Conservation (phyloP, 495 filamentous ascomycete genomes). For the Penicillium parvum region DNA sequence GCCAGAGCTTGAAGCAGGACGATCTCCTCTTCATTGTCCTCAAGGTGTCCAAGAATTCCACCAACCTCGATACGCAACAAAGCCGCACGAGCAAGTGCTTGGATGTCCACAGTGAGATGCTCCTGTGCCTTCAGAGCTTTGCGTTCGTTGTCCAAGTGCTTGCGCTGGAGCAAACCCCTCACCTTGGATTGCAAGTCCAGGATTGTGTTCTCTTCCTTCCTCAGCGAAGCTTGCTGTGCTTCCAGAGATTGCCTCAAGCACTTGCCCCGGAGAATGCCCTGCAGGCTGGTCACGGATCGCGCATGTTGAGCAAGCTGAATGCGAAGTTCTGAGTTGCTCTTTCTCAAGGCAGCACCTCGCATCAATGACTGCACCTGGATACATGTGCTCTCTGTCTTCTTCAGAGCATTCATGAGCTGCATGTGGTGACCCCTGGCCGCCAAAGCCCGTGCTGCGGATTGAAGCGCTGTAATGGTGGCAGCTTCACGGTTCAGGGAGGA, state of each 20-base stretch:
- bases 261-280: slow-evolving; percentile 31
- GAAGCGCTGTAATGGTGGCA: slow-evolving; percentile 39
- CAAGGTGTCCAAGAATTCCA: slow-evolving; percentile 64
- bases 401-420: slow-evolving; percentile 29
- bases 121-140: slow-evolving; percentile 58
- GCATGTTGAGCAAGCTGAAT: slow-evolving; percentile 26
- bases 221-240: slow-evolving; percentile 28
- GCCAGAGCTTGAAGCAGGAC: slow-evolving; percentile 65
- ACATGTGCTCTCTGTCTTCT: slow-evolving; percentile 22
- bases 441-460: slow-evolving; percentile 41
- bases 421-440: slow-evolving; percentile 28
- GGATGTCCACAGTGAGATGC: slow-evolving; percentile 56
- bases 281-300: slow-evolving; percentile 25
- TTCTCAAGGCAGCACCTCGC: slow-evolving; percentile 35
- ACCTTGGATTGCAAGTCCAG: slow-evolving; percentile 44
- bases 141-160: slow-evolving; percentile 39
- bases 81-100: slow-evolving; percentile 71
- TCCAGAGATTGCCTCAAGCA: slow-evolving; percentile 35
- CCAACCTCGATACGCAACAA: slow-evolving; percentile 69
- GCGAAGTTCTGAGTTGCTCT: slow-evolving; percentile 22
- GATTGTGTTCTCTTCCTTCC: slow-evolving; percentile 30
- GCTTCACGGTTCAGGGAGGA: slow-evolving; percentile 27
- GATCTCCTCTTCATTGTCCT: slow-evolving; percentile 73
- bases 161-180: slow-evolving; percentile 44
- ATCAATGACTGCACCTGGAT: slow-evolving; percentile 38